Evolutionary conservation across 768 basidiomycete genomes (phyloP).

Genomic region (Hygrocybe coccinea): DNA sequence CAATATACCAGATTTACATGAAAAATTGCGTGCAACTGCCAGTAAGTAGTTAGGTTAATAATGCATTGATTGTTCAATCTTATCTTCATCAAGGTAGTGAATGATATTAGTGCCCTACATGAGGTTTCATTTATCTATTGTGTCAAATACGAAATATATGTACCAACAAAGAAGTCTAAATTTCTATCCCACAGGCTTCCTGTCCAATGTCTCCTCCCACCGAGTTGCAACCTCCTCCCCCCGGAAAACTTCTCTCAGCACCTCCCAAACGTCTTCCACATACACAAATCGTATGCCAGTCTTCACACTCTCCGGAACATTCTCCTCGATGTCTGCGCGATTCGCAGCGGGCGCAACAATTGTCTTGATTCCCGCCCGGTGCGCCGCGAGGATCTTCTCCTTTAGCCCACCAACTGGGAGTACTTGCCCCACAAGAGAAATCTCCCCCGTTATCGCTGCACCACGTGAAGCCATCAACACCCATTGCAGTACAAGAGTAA

Average conservation of each 20-base stretch:
- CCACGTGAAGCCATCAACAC: neutral
- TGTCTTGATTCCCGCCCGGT: constrained; percentile 93
- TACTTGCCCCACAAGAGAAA: constrained; percentile 93
- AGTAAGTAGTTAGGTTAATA: no score
- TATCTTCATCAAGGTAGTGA: no score
- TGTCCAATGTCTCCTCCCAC: constrained; percentile 51
- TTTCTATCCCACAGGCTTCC: no score
- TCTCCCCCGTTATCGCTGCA: constrained; percentile 96
- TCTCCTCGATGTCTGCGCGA: constrained; percentile 93
- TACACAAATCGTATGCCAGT: constrained; percentile 92
- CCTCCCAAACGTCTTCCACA: constrained; percentile 89
- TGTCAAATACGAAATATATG: no score
- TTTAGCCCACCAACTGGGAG: constrained; percentile 94
- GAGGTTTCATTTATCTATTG: no score
- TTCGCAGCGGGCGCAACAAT: constrained; percentile 85
- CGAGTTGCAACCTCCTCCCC: constrained; percentile 52
- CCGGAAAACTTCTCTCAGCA: constrained; percentile 81
- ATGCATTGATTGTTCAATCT: no score
- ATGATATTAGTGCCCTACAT: no score
- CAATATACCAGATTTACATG: no score
- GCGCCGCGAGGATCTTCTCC: constrained; percentile 94
- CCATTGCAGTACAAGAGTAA: neutral
- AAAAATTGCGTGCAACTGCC: no score
- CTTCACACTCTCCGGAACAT: constrained; percentile 94
- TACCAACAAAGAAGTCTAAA: no score